These are phyloP conservation scores for Apiosordaria backusii DNA, from an alignment of 495 filamentous ascomycete genomes.

Conservation along the genomic window DNA sequence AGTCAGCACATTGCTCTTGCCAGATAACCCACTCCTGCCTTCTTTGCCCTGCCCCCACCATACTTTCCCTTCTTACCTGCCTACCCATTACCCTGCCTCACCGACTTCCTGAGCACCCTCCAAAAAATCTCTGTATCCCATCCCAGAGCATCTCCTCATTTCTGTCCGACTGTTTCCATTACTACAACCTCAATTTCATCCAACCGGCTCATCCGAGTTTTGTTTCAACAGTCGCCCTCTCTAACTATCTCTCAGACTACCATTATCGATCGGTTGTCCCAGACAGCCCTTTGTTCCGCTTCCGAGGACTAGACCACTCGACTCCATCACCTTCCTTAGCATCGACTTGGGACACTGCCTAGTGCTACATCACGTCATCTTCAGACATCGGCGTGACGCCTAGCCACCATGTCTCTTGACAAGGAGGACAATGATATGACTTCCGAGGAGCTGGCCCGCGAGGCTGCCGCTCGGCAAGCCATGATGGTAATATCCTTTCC, in stretches of 20 bases:
- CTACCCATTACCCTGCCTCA: too few species aligned
- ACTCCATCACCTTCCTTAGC: background rate
- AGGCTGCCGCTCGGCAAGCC: constrained; percentile 1
- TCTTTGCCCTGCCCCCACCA: too few species aligned
- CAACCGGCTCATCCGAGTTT: background rate
- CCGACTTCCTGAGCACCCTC: background rate
- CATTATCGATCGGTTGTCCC: background rate
- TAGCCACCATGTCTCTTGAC: background rate
- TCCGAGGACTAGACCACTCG: background rate
- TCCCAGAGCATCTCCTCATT: too few species aligned
- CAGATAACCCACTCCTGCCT: too few species aligned
- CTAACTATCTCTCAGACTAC: background rate
- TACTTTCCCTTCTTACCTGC: too few species aligned
- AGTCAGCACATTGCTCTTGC: too few species aligned
- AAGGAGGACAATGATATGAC: background rate
- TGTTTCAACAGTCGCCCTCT: background rate
- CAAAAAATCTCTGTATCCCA: background rate
- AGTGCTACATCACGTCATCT: background rate
- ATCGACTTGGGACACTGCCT: background rate
- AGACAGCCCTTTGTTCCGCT: background rate
- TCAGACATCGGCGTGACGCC: background rate
- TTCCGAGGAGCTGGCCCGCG: background rate
- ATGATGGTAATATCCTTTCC: background rate
- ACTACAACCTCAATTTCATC: too few species aligned
- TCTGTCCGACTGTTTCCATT: too few species aligned